A percentile compares a stretch with the other conserved stretches of the same genome.
Evolutionary conservation across 148 eudicot species (phyloP).

Genomic region (Chenopodium berlandieri): DNA sequence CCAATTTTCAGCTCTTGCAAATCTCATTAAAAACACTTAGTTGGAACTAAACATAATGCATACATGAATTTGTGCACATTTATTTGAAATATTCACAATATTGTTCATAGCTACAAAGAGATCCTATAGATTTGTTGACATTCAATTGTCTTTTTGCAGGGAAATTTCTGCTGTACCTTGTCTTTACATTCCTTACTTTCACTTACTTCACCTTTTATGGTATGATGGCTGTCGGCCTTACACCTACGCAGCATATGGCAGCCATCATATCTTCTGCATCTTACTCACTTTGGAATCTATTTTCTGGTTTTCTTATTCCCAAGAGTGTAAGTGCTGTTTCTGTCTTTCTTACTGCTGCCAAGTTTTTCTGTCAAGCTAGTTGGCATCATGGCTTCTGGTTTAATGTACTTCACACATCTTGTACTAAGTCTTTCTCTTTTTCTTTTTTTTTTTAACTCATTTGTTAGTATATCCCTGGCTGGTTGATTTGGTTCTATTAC

Average conservation of each 20-base stretch:
- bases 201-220: slow-evolving; percentile 88
- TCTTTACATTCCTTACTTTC: slow-evolving; percentile 88
- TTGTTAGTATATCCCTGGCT: slow-evolving; percentile 62
- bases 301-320: slow-evolving; percentile 84
- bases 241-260: slow-evolving; percentile 64
- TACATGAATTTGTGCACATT: background rate
- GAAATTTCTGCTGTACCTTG: slow-evolving; percentile 56
- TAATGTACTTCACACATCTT: background rate
- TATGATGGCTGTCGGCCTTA: slow-evolving; percentile 89
- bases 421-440: background rate
- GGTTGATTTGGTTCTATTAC: slow-evolving; percentile 97
- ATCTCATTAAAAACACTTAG: background rate
- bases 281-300: slow-evolving; percentile 88
- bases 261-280: slow-evolving; percentile 79
- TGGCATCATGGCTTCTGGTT: background rate
- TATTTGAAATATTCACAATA: background rate
- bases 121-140: background rate
- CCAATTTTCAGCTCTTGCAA: background rate
- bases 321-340: slow-evolving; percentile 49
- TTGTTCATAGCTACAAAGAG: background rate
- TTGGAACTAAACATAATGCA: background rate
- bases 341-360: background rate
- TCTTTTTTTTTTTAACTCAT: background rate
- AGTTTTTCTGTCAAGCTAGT: background rate
- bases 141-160: slow-evolving; percentile 43